A percentile compares a stretch with the other conserved stretches of the same genome.
Evolutionary conservation across 176 grass and related monocot genomes (phyloP).

Genomic region (Eragrostis nindensis): DNA sequence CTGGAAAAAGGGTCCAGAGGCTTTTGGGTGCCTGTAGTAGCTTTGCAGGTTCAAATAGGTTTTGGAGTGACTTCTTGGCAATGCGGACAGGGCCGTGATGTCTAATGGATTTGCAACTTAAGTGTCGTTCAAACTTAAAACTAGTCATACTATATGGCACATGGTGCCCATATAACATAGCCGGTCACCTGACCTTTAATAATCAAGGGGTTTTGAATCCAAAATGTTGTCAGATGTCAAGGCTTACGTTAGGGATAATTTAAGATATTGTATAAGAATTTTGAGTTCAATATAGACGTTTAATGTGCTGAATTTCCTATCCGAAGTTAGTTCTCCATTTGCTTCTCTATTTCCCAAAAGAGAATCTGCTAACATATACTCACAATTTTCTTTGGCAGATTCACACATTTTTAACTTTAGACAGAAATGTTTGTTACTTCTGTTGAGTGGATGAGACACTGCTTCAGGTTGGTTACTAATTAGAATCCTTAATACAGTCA

Average conservation of each 20-base stretch:
- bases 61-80: background rate
- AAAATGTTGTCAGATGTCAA: too few species aligned
- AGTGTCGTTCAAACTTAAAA: too few species aligned
- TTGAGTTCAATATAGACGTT: background rate
- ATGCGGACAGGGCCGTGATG: too few species aligned
- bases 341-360: background rate
- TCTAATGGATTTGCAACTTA: too few species aligned
- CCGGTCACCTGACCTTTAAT: too few species aligned
- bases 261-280: background rate
- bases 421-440: background rate
- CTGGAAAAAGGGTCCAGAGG: background rate
- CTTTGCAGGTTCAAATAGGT: background rate
- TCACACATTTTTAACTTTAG: background rate
- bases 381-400: too few species aligned
- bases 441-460: background rate
- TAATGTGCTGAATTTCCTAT: background rate
- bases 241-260: background rate
- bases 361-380: too few species aligned
- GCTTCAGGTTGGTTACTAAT: background rate
- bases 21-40: background rate
- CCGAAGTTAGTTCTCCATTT: conserved; percentile 1
- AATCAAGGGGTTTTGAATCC: too few species aligned
- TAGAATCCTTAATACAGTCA: too few species aligned
- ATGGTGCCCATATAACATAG: too few species aligned
- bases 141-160: too few species aligned